Conservation (phyloP, 805 yeast species). For the Candida insectalens region DNA sequence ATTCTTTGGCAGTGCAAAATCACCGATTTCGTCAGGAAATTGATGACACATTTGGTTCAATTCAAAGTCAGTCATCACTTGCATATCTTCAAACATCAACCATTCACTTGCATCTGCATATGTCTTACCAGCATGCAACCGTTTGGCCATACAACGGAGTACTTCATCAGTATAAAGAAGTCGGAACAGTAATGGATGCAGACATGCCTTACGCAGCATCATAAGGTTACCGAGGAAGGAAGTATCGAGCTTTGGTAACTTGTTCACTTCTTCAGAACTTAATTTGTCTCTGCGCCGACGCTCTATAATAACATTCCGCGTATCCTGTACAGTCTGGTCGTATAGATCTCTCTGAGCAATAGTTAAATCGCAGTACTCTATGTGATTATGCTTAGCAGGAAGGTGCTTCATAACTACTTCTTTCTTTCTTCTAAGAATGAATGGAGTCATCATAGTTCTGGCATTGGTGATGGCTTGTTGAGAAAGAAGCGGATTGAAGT, state of each 20-base stretch:
- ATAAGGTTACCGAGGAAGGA: conserved; percentile 59
- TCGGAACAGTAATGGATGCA: conserved; percentile 86
- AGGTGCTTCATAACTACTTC: conserved; percentile 85
- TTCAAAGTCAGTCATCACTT: conserved; percentile 88
- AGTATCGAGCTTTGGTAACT: conserved; percentile 14
- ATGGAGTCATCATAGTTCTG: conserved; percentile 97
- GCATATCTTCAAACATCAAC: conserved; percentile 89
- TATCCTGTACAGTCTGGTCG: conserved; percentile 41
- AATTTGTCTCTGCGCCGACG: conserved; percentile 32
- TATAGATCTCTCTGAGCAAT: conserved; percentile 51
- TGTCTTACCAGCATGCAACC: conserved; percentile 71
- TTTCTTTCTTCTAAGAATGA: conserved; percentile 85
- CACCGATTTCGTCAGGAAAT: conserved; percentile 57
- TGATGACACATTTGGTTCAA: conserved; percentile 62
- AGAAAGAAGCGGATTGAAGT: conserved; percentile 72
- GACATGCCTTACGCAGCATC: conserved; percentile 84
- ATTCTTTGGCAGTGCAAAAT: conserved; percentile 41
- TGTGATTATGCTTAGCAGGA: conserved; percentile 63
- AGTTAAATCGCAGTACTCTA: conserved; percentile 58
- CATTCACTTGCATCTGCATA: conserved; percentile 67
- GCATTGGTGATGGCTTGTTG: conserved; percentile 91
- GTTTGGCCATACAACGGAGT: conserved; percentile 59
- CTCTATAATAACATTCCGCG: conserved; percentile 30
- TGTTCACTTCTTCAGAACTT: conserved; percentile 24
- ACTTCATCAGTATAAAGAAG: conserved; percentile 43